phyloP scores from a whole-genome alignment of 1,139 yeast species.

The Taphrina populina region DNA sequence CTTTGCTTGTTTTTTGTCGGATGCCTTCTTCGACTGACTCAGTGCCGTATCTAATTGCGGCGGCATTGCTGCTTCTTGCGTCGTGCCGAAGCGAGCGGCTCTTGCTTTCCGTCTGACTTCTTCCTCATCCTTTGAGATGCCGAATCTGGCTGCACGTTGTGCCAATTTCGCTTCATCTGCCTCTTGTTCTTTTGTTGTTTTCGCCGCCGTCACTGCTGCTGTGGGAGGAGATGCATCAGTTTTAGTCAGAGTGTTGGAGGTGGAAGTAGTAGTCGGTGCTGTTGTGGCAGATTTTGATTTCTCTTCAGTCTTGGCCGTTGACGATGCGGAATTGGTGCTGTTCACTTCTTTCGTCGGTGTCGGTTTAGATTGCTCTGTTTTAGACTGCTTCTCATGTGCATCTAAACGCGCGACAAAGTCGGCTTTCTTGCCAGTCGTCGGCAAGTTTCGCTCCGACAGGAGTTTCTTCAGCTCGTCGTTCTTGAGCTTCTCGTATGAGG shows the following conservation, averaged over 20 bases:
- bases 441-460: constrained; percentile 64
- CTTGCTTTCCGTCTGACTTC: constrained; percentile 21
- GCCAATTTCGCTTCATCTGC: constrained; percentile 11
- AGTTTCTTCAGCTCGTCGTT: constrained; percentile 83
- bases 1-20: not conserved
- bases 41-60: constrained; percentile 3
- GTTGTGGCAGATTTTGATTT: constrained; percentile 3
- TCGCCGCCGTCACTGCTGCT: not conserved
- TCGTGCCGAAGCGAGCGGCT: constrained; percentile 25
- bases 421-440: constrained; percentile 72
- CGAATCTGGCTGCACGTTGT: constrained; percentile 21
- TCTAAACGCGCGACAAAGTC: constrained; percentile 34
- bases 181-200: constrained; percentile 9
- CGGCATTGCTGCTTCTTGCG: not conserved
- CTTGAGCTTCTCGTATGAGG: constrained; percentile 63
- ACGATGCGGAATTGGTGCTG: not conserved
- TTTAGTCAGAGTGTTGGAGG: not conserved
- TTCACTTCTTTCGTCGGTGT: not conserved
- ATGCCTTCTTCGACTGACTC: constrained; percentile 2
- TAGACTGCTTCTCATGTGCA: constrained; percentile 23
- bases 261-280: constrained; percentile 11
- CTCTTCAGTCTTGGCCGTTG: not conserved
- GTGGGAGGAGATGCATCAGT: not conserved
- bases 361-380: not conserved
- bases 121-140: constrained; percentile 13